Conservation (phyloP, 2,329 filamentous ascomycete species). For the Fulvia fulva region DNA sequence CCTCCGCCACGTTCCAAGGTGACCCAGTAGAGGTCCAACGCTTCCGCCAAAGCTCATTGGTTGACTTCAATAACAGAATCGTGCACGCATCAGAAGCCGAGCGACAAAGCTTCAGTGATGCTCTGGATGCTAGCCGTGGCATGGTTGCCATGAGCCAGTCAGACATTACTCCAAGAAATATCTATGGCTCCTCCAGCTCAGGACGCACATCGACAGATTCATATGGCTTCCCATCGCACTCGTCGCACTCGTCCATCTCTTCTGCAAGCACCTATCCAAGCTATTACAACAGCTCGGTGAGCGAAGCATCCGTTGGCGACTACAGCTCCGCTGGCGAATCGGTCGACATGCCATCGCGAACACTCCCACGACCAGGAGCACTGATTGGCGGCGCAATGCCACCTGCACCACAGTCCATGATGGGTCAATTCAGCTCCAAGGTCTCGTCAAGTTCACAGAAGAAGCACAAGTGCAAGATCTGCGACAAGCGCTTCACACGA, state of each 20-base stretch:
- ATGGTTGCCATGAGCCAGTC: slow-evolving; percentile 91
- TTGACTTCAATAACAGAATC: slow-evolving; percentile 61
- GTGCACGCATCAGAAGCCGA: slow-evolving; percentile 54
- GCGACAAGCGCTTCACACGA: slow-evolving; percentile 93
- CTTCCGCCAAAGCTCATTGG: slow-evolving; percentile 57
- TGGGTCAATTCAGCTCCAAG: slow-evolving; percentile 97
- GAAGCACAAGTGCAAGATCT: slow-evolving; percentile 99
- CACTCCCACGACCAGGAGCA: slow-evolving; percentile 73
- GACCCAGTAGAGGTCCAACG: slow-evolving; percentile 43
- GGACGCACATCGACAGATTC: slow-evolving; percentile 74
- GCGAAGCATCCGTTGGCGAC: slow-evolving; percentile 79
- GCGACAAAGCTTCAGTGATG: slow-evolving; percentile 74
- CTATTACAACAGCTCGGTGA: slow-evolving; percentile 80
- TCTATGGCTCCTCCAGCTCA: slow-evolving; percentile 66
- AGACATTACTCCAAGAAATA: slow-evolving; percentile 79
- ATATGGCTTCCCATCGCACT: slow-evolving; percentile 87
- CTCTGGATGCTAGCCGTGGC: slow-evolving; percentile 85
- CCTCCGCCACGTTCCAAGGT: slow-evolving; percentile 50
- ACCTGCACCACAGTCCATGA: slow-evolving; percentile 92
- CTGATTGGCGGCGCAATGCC: slow-evolving; percentile 61
- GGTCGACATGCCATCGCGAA: slow-evolving; percentile 76
- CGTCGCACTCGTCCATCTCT: slow-evolving; percentile 85
- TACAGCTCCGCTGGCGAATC: slow-evolving; percentile 88
- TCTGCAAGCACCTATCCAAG: slow-evolving; percentile 72
- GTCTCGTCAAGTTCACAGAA: slow-evolving; percentile 93